phyloP scores from a whole-genome alignment of 202 grass and related monocot genomes.

The Zizania palustris region DNA sequence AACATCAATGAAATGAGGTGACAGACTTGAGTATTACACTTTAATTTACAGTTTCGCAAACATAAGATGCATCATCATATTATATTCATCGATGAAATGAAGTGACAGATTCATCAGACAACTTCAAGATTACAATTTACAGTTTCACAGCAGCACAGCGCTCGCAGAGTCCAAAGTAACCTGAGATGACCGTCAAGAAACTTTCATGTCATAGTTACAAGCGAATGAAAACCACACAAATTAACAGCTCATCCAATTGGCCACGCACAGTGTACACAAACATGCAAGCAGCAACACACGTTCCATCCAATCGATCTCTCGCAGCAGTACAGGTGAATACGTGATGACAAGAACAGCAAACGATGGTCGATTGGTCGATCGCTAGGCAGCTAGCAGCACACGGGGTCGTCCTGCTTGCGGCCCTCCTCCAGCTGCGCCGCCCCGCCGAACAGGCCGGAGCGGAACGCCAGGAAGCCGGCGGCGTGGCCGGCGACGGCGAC shows the following conservation, averaged over 20 bases:
- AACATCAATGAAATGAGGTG: too few relatives aligned
- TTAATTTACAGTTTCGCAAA: too few relatives aligned
- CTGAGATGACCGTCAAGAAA: not conserved
- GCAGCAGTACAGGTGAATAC: not conserved
- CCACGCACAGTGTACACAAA: not conserved
- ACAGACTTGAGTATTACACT: too few relatives aligned
- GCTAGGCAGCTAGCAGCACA: conserved; percentile 22
- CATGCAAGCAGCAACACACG: not conserved
- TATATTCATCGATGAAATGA: not conserved
- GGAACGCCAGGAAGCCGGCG: conserved; percentile 53
- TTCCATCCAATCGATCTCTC: not conserved
- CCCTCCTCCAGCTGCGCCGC: conserved; percentile 35
- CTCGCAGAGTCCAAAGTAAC: not conserved
- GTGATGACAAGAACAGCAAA: not conserved
- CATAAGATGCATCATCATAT: too few relatives aligned
- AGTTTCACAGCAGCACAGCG: not conserved
- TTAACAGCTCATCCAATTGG: not conserved
- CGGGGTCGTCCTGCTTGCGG: conserved; percentile 18
- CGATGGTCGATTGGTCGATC: not conserved
- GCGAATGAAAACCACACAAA: not conserved
- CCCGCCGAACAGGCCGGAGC: conserved; percentile 27
- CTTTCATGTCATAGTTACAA: not conserved
- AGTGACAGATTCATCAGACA: not conserved
- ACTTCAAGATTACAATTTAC: not conserved
- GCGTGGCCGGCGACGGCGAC: conserved; percentile 59